Conservation (phyloP, 2,329 filamentous ascomycete genomes). For the Hypomyces rosellus region DNA sequence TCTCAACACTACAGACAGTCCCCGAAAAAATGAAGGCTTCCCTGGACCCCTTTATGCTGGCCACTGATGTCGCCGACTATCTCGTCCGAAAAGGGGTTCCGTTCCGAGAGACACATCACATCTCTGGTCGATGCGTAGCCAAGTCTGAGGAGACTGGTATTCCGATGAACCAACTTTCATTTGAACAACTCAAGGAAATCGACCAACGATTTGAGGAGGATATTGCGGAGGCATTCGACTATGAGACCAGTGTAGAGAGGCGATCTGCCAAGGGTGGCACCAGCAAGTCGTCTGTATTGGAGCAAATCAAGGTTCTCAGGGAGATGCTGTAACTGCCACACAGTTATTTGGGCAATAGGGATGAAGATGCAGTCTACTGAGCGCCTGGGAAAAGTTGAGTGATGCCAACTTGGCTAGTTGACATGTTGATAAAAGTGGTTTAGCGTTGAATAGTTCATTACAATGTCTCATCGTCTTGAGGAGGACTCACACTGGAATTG, state of each 20-base stretch:
- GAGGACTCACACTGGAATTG: too few species aligned
- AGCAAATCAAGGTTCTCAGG: constrained; percentile 53
- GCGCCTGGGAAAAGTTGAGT: too few species aligned
- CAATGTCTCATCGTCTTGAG: too few species aligned
- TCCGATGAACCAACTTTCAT: constrained; percentile 63
- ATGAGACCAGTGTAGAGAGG: constrained; percentile 76
- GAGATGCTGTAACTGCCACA: constrained; percentile 10
- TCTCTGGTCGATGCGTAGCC: constrained; percentile 57
- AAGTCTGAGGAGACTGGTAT: constrained; percentile 37
- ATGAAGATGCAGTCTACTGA: too few species aligned
- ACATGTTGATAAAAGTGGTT: too few species aligned
- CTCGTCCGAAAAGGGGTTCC: constrained; percentile 62
- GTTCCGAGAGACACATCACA: constrained; percentile 76
- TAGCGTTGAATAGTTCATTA: too few species aligned
- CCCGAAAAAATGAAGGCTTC: constrained; percentile 73
- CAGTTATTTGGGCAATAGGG: constrained; percentile 14
- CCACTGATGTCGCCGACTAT: constrained; percentile 61
- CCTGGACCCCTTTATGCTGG: constrained; percentile 77
- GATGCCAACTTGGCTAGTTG: too few species aligned
- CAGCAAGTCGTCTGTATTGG: constrained; percentile 59
- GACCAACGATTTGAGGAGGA: constrained; percentile 66
- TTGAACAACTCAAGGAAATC: constrained; percentile 61
- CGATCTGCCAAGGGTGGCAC: constrained; percentile 72
- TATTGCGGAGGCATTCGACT: constrained; percentile 66
- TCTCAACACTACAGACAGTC: constrained; percentile 63